Conservation (phyloP, 257 asterid species). For the Mentha longifolia region DNA sequence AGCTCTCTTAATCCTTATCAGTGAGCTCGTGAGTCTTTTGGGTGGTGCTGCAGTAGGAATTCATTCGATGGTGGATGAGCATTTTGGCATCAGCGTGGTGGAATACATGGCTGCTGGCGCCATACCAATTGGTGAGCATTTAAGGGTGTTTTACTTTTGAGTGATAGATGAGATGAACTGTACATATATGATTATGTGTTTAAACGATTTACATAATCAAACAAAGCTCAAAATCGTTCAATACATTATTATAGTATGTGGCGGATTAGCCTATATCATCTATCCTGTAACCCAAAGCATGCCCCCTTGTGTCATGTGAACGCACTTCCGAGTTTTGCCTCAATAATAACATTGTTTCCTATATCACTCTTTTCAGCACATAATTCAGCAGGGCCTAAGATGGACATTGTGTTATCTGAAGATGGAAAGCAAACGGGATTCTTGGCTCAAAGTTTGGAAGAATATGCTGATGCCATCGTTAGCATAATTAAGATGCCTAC, state of each 20-base stretch:
- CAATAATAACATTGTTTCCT: not conserved
- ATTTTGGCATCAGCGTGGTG: conserved; percentile 94
- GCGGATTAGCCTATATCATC: no score
- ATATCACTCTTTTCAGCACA: conserved; percentile 57
- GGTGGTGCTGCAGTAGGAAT: conserved; percentile 86
- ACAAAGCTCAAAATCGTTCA: no score
- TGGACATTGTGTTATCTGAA: conserved; percentile 88
- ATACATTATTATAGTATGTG: no score
- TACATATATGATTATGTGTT: no score
- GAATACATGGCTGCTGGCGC: conserved; percentile 98
- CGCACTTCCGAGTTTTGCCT: not conserved
- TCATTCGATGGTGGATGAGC: conserved; percentile 96
- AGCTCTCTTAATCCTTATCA: conserved; percentile 30
- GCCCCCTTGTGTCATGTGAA: not conserved
- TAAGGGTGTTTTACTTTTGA: no score
- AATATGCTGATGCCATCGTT: conserved; percentile 76
- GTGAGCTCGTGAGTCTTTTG: conserved; percentile 81
- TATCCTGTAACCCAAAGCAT: no score
- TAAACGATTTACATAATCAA: no score
- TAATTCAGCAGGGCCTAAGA: conserved; percentile 91
- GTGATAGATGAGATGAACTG: no score
- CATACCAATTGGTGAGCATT: conserved; percentile 71
- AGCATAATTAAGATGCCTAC: conserved; percentile 61
- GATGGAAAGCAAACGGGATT: conserved; percentile 85
- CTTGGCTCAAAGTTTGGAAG: conserved; percentile 70